Evolutionary conservation across 176 grass and related monocot genomes (phyloP).

Genomic region (Panicum miliaceum): DNA sequence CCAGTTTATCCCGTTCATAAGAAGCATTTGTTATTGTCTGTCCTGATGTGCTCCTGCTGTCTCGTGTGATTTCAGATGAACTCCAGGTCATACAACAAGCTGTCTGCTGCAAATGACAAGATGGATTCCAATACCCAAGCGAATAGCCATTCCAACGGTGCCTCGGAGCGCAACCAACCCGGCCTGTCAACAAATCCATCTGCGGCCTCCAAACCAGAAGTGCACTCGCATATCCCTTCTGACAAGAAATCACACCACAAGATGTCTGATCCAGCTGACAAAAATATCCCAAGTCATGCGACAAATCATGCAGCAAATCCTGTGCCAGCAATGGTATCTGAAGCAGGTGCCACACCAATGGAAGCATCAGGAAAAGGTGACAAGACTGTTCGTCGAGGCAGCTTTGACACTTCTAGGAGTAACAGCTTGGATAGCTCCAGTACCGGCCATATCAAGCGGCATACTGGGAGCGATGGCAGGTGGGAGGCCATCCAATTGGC

Average conservation of each 20-base stretch:
- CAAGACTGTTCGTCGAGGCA: no score
- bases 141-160: constrained; percentile 22
- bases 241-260: constrained; percentile 44
- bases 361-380: no score
- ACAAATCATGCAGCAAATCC: not conserved
- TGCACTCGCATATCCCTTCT: constrained; percentile 21
- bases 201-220: constrained; percentile 33
- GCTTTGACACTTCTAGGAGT: constrained; percentile 8
- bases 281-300: not conserved
- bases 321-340: not conserved
- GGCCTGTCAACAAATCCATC: constrained; percentile 33
- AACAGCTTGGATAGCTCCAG: constrained; percentile 25
- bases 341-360: not conserved
- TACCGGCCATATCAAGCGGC: constrained; percentile 45
- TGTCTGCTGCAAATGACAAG: constrained; percentile 35
- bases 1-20: not conserved
- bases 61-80: constrained; percentile 56
- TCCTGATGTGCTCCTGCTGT: not conserved
- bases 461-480: constrained; percentile 60
- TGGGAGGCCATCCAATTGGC: constrained; percentile 63
- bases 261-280: constrained; percentile 40
- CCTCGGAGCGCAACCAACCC: constrained; percentile 41
- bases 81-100: constrained; percentile 56
- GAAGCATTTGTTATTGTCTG: not conserved
- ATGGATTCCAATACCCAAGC: constrained; percentile 38